Evolutionary conservation across 352 stramenopile species (phyloP), one percentile per base, ranked within the genome.

Genomic region (Globisporangium nodosum): DNA sequence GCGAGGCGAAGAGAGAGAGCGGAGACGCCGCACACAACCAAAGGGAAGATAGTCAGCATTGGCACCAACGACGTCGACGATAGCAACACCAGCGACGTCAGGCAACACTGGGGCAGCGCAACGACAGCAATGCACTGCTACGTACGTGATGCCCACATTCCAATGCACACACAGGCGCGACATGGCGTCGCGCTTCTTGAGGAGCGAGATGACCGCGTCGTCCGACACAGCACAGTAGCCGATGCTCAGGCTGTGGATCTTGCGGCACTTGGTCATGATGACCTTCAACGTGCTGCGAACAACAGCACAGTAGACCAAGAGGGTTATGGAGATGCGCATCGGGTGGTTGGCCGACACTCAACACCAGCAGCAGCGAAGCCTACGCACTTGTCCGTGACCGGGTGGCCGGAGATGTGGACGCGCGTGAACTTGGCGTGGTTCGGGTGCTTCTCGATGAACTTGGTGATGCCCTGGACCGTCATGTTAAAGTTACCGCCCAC

Each of bases 401-500:
- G 64, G 55, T 94, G 85, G 0, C 87, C 87, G 1, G 87, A 94
- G 53, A 96, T 78, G 60, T 96, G 85, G 16, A 96, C 71, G 51
- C 82, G 83, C 49, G 81, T 81, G 59, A 96, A 94, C 64, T 92
- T 92, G 67, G 87, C 90, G 64, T 94, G 87, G 56, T 96, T 96
- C 48, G 81, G 83, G 52, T 96, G 87, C 65, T 89, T 91, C 54
- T 96, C 87, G 59, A 96, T 90, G 31, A 96, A 73, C 66, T 90
- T 91, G 11, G 82, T 94, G 65, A 96, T 89, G 40, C 80, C 87
- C 12, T 67, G 49, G 58, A 96, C 76, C 33, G 85, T 94, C 87
- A 96, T 96, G 67, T 96, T 96, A 60, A 94, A 94, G 65, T 94
- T 88, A 7, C 87, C 87, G 15, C 87, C 81, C 3, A 96, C 54